Evolutionary conservation across 495 filamentous ascomycete species (phyloP).

Genomic region (Trichodelitschia bisporula): DNA sequence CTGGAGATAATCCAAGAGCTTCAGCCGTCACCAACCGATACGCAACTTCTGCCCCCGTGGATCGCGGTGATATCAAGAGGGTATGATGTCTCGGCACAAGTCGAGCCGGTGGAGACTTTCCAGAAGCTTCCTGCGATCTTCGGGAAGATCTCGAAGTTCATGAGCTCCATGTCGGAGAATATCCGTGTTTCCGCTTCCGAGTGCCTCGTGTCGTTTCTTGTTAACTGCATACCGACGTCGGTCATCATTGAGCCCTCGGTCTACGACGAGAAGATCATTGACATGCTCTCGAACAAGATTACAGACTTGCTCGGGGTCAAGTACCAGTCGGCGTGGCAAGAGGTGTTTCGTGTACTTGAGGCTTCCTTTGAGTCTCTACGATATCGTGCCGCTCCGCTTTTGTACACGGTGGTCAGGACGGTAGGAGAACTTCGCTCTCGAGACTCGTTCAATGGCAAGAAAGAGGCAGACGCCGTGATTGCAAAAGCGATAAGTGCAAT

Average conservation of each 20-base stretch:
- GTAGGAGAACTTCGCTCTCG: conserved; percentile 75
- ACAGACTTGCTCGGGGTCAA: conserved; percentile 59
- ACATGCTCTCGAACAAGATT: conserved; percentile 41
- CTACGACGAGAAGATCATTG: conserved; percentile 64
- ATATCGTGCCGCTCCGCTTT: conserved; percentile 58
- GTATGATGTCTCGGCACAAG: conserved; percentile 78
- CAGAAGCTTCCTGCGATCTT: conserved; percentile 66
- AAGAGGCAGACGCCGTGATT: conserved; percentile 76
- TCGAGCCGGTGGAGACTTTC: conserved; percentile 68
- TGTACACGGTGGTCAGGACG: conserved; percentile 44
- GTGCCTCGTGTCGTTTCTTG: conserved; percentile 75
- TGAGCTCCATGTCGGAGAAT: conserved; percentile 69
- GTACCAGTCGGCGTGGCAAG: conserved; percentile 85
- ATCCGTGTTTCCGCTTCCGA: conserved; percentile 85
- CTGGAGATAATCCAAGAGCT: conserved; percentile 73
- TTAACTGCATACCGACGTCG: conserved; percentile 57
- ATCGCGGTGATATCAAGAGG: conserved; percentile 83
- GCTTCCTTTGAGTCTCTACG: conserved; percentile 66
- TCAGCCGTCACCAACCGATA: conserved; percentile 72
- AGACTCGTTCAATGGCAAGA: conserved; percentile 78
- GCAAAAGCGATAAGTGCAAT: conserved; percentile 66
- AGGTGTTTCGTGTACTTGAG: conserved; percentile 77
- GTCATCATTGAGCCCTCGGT: conserved; percentile 70
- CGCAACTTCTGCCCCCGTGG: conserved; percentile 83
- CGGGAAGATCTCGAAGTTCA: conserved; percentile 45